Evolutionary conservation across 179 eudicot species (phyloP), one percentile per base, ranked within the genome.

Genomic region (Actinidia arguta): DNA sequence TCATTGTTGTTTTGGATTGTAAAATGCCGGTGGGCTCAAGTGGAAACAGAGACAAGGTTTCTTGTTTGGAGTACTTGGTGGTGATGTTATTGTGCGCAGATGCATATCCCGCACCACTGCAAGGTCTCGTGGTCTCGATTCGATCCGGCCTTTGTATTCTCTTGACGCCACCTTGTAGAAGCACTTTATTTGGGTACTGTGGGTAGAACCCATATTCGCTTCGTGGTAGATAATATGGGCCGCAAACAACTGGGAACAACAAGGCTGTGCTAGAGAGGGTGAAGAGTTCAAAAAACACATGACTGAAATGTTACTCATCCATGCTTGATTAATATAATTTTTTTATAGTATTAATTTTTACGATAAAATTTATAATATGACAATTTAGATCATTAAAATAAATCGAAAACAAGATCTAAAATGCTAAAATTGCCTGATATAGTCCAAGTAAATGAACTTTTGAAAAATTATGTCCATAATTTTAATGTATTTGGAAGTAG

Each of bases 1-100:
- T 36, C 31, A 25, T 82, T 51, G 58, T 88, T 39, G 42, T 39
- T 39, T 39, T 1, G 79, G 79, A 78, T 67, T 88, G 87, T 79
- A 89, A 79, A 73, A 88, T 85, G 4, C 98, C 96, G 31, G 92
- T 92, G 8, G 98, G 98, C 61, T 93, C 92, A 16, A 91, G 66
- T 1, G 98, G 98, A 79, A 94, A 94, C 56, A 94, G 87, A 78
- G 90, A 85, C 84, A 94, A 80, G 24, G 91, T 89, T 88, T 91
- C 87, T 76, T 89, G 83, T 66, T 66, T 58, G 46, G 22, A 44
- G n/a, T 67, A 59, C 75, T 81, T 80, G 63, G 67, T 75, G 31
- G 70, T 58, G 27, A 64, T 58, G 27, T 20, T 76, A 51, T 31
- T 24, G 11, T 25, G 52, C 4, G 82, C 22, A 70, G 76, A 66